A percentile compares a stretch with the other conserved stretches of the same genome.
These are phyloP conservation scores for Cladobotryum protrusum DNA, from an alignment of 2,329 filamentous ascomycete genomes.

Conservation along the genomic window DNA sequence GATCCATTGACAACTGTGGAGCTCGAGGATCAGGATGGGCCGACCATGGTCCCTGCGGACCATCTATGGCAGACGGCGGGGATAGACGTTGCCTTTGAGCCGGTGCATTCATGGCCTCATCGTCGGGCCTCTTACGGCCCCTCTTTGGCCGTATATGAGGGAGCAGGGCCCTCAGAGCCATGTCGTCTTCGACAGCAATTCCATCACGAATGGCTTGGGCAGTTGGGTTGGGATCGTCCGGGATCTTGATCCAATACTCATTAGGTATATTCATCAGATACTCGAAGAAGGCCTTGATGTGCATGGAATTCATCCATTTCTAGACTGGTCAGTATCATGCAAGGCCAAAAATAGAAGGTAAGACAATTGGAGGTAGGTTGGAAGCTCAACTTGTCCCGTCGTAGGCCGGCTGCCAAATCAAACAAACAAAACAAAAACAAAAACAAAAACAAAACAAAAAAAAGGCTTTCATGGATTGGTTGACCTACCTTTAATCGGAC, in stretches of 20 bases:
- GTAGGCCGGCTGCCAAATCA: too few relatives aligned
- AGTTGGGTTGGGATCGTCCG: constrained; percentile 55
- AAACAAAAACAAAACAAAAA: too few relatives aligned
- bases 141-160: constrained; percentile 65
- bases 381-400: too few relatives aligned
- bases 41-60: constrained; percentile 35
- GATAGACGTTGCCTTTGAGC: constrained; percentile 59
- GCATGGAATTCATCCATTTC: constrained; percentile 97
- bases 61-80: constrained; percentile 40
- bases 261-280: constrained; percentile 75
- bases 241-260: constrained; percentile 73
- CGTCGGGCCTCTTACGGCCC: constrained; percentile 56
- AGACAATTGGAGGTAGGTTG: constrained; percentile 1
- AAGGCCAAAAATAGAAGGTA: background rate
- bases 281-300: constrained; percentile 91
- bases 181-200: constrained; percentile 78
- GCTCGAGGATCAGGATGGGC: constrained; percentile 35
- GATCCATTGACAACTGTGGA: constrained; percentile 30
- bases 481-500: constrained; percentile 73
- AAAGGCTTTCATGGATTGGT: background rate
- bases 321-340: constrained; percentile 25
- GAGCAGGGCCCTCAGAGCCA: constrained; percentile 76
- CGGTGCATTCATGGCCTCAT: constrained; percentile 37
- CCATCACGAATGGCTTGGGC: constrained; percentile 67
- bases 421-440: too few relatives aligned